These are phyloP conservation scores for Pezicula carpinea DNA, from an alignment of 2,329 filamentous ascomycete genomes.

Conservation along the genomic window DNA sequence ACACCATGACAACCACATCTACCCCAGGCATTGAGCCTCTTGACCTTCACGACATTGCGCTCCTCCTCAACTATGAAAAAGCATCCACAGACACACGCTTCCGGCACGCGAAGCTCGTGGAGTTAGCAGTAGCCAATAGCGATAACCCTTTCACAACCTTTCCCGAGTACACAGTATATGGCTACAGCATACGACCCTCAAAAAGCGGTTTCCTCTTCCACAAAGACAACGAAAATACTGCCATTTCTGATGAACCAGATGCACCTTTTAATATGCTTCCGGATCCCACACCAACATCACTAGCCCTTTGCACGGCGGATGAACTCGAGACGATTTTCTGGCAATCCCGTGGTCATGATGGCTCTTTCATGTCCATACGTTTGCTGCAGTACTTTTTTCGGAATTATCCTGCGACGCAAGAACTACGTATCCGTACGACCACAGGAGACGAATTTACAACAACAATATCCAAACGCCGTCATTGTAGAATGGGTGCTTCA, in stretches of 20 bases:
- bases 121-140: neutral
- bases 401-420: neutral
- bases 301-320: neutral
- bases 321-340: neutral
- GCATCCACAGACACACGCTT: neutral
- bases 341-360: neutral
- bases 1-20: neutral
- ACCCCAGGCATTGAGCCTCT: neutral
- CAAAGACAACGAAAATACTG: neutral
- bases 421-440: neutral
- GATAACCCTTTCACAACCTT: neutral
- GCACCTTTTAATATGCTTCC: neutral
- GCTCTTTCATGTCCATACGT: neutral
- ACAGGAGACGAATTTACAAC: neutral
- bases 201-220: neutral
- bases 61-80: neutral
- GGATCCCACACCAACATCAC: neutral
- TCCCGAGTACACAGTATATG: neutral
- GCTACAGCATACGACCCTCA: neutral
- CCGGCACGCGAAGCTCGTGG: neutral
- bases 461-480: neutral
- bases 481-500: neutral
- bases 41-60: neutral
- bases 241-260: neutral
- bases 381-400: neutral